These are phyloP conservation scores for Trichocomaceae sp. DNA, from an alignment of 2,329 filamentous ascomycete genomes.

Conservation along the genomic window DNA sequence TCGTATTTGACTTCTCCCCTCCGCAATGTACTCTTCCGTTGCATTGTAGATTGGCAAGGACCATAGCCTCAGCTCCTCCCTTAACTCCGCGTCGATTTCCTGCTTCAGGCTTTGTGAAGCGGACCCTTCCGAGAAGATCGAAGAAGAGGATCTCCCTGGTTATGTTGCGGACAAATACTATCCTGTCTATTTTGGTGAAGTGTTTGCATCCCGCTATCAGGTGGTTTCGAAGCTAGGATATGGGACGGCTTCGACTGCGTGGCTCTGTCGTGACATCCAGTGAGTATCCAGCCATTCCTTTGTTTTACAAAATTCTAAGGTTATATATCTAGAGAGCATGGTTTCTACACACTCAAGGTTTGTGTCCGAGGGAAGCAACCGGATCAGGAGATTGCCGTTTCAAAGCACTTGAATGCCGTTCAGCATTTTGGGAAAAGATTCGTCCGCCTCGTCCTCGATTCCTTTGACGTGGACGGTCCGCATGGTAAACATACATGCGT, in stretches of 20 bases:
- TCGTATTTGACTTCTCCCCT: too few relatives aligned
- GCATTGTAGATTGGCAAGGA: too few relatives aligned
- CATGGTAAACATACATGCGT: constrained; percentile 26
- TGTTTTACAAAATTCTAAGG: not conserved
- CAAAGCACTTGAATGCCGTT: constrained; percentile 18
- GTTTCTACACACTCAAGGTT: constrained; percentile 17
- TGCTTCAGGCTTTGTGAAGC: constrained; percentile 12
- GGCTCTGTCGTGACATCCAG: constrained; percentile 19
- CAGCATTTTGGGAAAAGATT: constrained; percentile 25
- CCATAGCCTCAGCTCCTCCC: too few relatives aligned
- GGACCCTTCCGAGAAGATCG: constrained; percentile 11
- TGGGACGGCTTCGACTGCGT: constrained; percentile 21
- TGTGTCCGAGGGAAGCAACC: constrained; percentile 13
- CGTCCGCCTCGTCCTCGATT: constrained; percentile 16
- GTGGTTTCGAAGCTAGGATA: constrained; percentile 22
- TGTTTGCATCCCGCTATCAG: constrained; percentile 18
- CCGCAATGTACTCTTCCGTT: too few relatives aligned
- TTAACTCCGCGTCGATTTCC: constrained; percentile 9
- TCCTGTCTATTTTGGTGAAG: constrained; percentile 15
- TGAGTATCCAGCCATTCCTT: constrained; percentile 8
- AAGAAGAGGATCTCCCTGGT: constrained; percentile 15
- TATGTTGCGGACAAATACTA: constrained; percentile 17
- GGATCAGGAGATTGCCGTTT: constrained; percentile 22
- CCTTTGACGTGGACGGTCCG: constrained; percentile 3
- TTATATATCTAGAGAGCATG: constrained; percentile 11